Conservation (phyloP, 1,284 basidiomycete species). For the Calocybe gambosa region DNA sequence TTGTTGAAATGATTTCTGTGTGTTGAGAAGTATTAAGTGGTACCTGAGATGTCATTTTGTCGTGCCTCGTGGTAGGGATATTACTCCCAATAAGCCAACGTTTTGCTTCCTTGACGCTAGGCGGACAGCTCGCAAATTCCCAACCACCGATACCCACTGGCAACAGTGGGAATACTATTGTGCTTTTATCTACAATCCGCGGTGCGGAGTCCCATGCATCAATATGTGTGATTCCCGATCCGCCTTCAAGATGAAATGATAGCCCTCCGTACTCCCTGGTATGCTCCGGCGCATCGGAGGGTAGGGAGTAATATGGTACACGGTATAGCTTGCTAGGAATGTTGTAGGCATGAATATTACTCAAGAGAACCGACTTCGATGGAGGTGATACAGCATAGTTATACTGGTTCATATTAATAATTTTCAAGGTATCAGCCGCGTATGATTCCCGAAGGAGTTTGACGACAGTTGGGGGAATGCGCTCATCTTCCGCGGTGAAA, state of each 20-base stretch:
- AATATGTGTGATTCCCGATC: conserved; percentile 43
- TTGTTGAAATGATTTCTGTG: neutral
- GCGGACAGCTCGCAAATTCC: conserved; percentile 73
- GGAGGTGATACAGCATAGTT: conserved; percentile 55
- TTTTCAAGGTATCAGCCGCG: conserved; percentile 22
- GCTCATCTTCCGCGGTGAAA: neutral
- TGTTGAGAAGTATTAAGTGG: conserved; percentile 1
- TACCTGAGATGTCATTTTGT: conserved; percentile 50
- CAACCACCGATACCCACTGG: conserved; percentile 49
- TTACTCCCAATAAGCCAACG: conserved; percentile 41
- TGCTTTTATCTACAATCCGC: conserved; percentile 1
- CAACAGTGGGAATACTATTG: conserved; percentile 14
- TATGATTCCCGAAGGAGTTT: conserved; percentile 18
- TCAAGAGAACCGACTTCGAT: conserved; percentile 41
- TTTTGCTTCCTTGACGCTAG: conserved; percentile 44
- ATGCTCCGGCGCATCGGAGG: conserved; percentile 62
- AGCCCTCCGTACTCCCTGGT: conserved; percentile 80
- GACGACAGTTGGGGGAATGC: neutral
- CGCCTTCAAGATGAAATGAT: conserved; percentile 64
- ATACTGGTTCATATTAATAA: conserved; percentile 33
- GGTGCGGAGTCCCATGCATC: conserved; percentile 41
- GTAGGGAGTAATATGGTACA: conserved; percentile 75
- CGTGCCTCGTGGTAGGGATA: conserved; percentile 12
- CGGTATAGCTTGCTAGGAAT: conserved; percentile 66
- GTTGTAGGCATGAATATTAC: conserved; percentile 44